A percentile compares a stretch with the other conserved stretches of the same genome.
Conservation (phyloP, 768 basidiomycete genomes). For the Suillus hirtellus region DNA sequence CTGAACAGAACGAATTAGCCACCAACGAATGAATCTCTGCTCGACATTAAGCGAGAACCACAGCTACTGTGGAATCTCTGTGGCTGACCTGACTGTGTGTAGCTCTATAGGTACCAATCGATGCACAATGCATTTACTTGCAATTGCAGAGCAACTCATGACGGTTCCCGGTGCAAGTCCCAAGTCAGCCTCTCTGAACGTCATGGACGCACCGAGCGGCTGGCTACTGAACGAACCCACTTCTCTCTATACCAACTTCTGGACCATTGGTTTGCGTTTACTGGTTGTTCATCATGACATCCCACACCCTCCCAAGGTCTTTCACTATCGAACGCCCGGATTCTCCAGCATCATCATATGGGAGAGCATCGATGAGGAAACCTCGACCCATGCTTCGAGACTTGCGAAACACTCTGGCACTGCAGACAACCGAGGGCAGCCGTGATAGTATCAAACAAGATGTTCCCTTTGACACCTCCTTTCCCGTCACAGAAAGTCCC, state of each 20-base stretch:
- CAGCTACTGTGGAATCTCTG: neutral
- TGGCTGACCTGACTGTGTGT: neutral
- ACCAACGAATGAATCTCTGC: neutral
- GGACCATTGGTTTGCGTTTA: too few relatives aligned
- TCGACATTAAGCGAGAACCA: neutral
- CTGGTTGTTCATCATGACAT: neutral
- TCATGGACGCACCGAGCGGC: neutral
- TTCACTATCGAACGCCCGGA: neutral
- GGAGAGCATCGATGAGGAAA: constrained; percentile 4
- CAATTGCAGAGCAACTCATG: neutral
- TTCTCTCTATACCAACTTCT: neutral
- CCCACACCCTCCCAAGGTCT: neutral
- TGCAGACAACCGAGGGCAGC: constrained; percentile 16
- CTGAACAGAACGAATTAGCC: neutral
- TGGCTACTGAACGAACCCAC: neutral
- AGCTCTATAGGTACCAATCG: neutral
- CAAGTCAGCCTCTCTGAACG: neutral
- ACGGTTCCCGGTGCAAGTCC: neutral
- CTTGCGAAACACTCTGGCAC: constrained; percentile 17
- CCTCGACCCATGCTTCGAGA: constrained; percentile 20
- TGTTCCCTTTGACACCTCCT: neutral
- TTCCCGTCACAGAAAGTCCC: neutral
- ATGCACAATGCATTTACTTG: neutral
- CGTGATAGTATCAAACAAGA: constrained; percentile 18
- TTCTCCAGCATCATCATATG: neutral